phyloP scores from a whole-genome alignment of 2,329 filamentous ascomycete species.

The Diaporthe eres region DNA sequence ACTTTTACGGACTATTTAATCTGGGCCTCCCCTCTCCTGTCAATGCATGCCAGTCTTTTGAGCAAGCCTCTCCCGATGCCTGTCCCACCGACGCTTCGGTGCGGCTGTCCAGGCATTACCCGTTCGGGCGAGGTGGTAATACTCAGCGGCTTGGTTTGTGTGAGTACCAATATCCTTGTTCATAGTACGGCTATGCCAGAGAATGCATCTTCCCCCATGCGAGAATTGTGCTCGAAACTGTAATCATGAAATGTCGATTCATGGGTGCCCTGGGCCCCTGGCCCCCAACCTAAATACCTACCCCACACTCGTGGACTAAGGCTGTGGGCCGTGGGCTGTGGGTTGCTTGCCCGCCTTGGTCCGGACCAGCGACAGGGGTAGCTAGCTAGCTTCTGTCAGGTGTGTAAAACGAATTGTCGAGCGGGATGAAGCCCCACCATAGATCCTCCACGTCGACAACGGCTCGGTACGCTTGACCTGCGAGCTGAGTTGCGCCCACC shows the following conservation, averaged over 20 bases:
- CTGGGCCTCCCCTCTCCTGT: neutral
- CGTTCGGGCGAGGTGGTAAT: neutral
- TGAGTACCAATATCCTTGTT: neutral
- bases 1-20: neutral
- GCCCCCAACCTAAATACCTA: neutral
- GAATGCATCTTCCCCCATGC: neutral
- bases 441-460: conserved; percentile 38
- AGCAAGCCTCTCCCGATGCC: neutral
- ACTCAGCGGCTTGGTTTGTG: neutral
- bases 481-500: neutral
- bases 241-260: neutral
- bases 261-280: neutral
- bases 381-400: conserved; percentile 19
- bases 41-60: neutral
- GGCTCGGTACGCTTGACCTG: neutral
- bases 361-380: conserved; percentile 14
- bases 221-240: neutral
- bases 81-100: neutral
- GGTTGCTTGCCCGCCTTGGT: neutral
- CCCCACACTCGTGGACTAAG: conserved; percentile 5
- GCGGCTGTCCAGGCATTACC: neutral
- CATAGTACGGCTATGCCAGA: neutral
- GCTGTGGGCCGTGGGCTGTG: neutral
- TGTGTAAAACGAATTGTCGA: conserved; percentile 14
- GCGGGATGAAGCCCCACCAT: conserved; percentile 28